Conservation (phyloP, 2,329 filamentous ascomycete species). For the Ophiostoma populinum region DNA sequence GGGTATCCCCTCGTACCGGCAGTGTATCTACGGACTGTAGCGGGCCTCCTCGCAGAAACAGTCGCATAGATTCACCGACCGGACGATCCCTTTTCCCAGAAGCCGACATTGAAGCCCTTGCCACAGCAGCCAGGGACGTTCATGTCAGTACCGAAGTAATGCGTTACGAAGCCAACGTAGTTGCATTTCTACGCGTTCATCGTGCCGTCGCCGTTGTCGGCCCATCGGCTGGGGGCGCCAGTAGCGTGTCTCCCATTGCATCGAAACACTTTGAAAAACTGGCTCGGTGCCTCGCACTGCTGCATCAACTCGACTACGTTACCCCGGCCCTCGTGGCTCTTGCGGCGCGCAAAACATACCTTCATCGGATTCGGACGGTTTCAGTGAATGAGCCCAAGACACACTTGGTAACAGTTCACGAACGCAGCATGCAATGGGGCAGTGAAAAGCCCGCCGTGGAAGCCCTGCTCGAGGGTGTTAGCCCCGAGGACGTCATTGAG, state of each 20-base stretch:
- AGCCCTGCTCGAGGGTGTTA: conserved; percentile 43
- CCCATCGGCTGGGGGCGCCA: conserved; percentile 1
- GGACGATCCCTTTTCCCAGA: too few species aligned
- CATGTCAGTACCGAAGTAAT: conserved; percentile 58
- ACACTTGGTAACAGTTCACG: conserved; percentile 28
- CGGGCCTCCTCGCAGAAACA: too few species aligned
- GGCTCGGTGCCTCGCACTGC: conserved; percentile 54
- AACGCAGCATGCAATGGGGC: conserved; percentile 87
- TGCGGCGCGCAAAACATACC: conserved; percentile 72
- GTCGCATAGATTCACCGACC: too few species aligned
- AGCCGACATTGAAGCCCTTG: conserved; percentile 39
- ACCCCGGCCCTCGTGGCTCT: conserved; percentile 71
- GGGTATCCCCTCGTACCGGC: too few species aligned
- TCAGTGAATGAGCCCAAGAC: conserved; percentile 23
- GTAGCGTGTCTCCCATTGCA: conserved; percentile 60
- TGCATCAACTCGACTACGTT: conserved; percentile 66
- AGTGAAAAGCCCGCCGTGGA: conserved; percentile 57
- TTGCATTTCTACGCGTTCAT: conserved; percentile 75
- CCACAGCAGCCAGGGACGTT: conserved; percentile 38
- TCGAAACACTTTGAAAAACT: conserved; percentile 62
- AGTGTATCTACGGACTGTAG: too few species aligned
- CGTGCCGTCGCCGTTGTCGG: conserved; percentile 48
- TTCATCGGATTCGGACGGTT: conserved; percentile 63
- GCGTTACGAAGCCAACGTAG: conserved; percentile 74
- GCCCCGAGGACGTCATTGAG: conserved; percentile 45